phyloP scores from a whole-genome alignment of 139 green algal genomes.

The Raphidocelis subcapitata region DNA sequence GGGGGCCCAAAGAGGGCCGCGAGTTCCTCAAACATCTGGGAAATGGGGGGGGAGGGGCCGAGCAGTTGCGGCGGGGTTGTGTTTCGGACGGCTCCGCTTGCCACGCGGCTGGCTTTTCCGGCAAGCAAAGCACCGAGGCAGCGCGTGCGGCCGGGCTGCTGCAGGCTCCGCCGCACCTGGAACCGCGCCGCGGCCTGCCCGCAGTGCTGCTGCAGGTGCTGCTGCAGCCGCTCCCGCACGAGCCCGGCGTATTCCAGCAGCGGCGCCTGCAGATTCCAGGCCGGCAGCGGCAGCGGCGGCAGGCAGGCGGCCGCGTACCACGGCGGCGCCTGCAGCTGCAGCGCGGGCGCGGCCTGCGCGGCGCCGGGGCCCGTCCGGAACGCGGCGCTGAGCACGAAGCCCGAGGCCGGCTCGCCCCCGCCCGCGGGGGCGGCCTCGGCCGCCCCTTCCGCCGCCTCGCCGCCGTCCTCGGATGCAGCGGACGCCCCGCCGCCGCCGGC shows the following conservation, averaged over 20 bases:
- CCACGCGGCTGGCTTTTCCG: too few species aligned
- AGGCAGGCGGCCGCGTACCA: not conserved
- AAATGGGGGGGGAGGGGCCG: too few species aligned
- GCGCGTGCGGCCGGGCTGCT: too few species aligned
- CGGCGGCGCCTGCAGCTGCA: slow-evolving; percentile 8
- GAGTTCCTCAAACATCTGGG: not conserved
- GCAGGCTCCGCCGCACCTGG: not conserved
- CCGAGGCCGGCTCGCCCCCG: too few species aligned
- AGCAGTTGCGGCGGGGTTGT: too few species aligned
- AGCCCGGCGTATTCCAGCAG: slow-evolving; percentile 17
- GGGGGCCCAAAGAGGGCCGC: slow-evolving; percentile 8
- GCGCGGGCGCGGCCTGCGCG: not conserved
- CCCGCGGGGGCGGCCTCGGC: too few species aligned
- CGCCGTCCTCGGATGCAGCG: too few species aligned
- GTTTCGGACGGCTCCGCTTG: too few species aligned
- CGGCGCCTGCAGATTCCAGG: slow-evolving; percentile 12
- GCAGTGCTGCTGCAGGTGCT: slow-evolving; percentile 15
- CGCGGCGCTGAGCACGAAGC: slow-evolving; percentile 9
- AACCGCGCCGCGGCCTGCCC: slow-evolving; percentile 4
- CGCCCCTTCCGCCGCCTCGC: too few species aligned
- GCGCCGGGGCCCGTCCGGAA: not conserved
- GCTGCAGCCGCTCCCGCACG: slow-evolving; percentile 6
- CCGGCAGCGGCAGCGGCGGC: slow-evolving; percentile 2
- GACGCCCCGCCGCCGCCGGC: too few species aligned
- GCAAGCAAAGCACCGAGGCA: too few species aligned